phyloP scores from a whole-genome alignment of 2,329 filamentous ascomycete genomes.

The Massarina eburnea region DNA sequence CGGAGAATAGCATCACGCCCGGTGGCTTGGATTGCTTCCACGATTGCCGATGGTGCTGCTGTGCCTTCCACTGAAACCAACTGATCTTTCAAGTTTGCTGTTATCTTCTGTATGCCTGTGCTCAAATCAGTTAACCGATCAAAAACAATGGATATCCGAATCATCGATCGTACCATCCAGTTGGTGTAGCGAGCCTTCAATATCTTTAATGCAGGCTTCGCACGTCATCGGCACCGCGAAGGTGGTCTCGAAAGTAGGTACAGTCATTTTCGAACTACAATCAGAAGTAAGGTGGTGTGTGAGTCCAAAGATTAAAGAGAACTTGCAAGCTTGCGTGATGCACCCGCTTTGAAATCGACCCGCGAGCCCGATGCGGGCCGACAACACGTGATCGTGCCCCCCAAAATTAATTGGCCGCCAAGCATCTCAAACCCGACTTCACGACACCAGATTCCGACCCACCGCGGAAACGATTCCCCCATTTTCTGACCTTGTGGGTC shows the following conservation, averaged over 20 bases:
- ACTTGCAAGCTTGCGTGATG: not conserved
- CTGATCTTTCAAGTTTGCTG: conserved; percentile 80
- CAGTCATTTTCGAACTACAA: conserved; percentile 24
- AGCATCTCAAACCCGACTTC: conserved; percentile 12
- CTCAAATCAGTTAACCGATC: conserved; percentile 9
- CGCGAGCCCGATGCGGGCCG: conserved; percentile 5
- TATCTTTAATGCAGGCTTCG: conserved; percentile 82
- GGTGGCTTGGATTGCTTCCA: conserved; percentile 82
- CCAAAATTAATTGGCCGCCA: conserved; percentile 13
- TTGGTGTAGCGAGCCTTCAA: conserved; percentile 76
- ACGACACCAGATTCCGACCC: conserved; percentile 1
- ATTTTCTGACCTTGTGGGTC: not conserved
- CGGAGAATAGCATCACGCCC: conserved; percentile 93
- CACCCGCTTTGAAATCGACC: conserved; percentile 36
- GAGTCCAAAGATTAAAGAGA: conserved; percentile 12
- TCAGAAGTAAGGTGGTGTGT: conserved; percentile 4
- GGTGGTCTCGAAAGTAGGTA: conserved; percentile 66
- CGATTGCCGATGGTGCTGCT: conserved; percentile 86
- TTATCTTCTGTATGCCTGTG: conserved; percentile 76
- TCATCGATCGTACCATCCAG: conserved; percentile 58
- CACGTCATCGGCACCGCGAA: conserved; percentile 95
- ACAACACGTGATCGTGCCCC: conserved; percentile 10
- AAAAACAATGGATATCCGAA: not conserved
- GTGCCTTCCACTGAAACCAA: conserved; percentile 84
- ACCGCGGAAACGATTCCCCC: conserved; percentile 1